Evolutionary conservation across 148 eudicot species (phyloP).

Genomic region (Agrostemma githago): DNA sequence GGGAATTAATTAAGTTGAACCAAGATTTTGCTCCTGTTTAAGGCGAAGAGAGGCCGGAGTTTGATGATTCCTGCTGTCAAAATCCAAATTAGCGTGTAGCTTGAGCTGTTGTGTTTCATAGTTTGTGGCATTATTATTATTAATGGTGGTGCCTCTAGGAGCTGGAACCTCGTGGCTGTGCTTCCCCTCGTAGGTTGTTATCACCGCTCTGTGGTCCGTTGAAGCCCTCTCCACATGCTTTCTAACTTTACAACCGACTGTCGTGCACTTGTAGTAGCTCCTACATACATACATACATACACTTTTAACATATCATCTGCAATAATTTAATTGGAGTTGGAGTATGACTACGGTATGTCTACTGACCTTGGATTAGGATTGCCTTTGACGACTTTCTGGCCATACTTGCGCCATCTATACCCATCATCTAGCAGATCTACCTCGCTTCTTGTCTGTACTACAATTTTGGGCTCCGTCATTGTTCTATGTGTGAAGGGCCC

Average conservation of each 20-base stretch:
- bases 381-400: slow-evolving; percentile 96
- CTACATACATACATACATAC: slow-evolving; percentile 23
- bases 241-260: slow-evolving; percentile 71
- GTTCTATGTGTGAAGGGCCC: slow-evolving; percentile 20
- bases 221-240: slow-evolving; percentile 90
- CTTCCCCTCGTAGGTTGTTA: slow-evolving; percentile 88
- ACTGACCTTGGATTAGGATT: slow-evolving; percentile 80
- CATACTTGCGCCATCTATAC: slow-evolving; percentile 94
- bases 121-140: neutral
- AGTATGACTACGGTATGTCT: too few species aligned
- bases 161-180: slow-evolving; percentile 77
- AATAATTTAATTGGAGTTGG: too few species aligned
- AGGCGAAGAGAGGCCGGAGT: slow-evolving; percentile 38
- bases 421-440: slow-evolving; percentile 94
- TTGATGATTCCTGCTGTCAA: slow-evolving; percentile 37
- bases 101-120: slow-evolving; percentile 9
- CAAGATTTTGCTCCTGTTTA: slow-evolving; percentile 52
- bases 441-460: slow-evolving; percentile 93
- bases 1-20: slow-evolving; percentile 7
- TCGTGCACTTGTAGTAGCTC: slow-evolving; percentile 87
- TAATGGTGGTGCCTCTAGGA: slow-evolving; percentile 28
- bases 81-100: slow-evolving; percentile 10
- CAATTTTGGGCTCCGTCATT: slow-evolving; percentile 65
- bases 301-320: neutral
- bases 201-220: slow-evolving; percentile 61